Base-by-base conservation (phyloP, 805 yeast genomes). In the Saccharomycopsis lassenensis region DNA sequence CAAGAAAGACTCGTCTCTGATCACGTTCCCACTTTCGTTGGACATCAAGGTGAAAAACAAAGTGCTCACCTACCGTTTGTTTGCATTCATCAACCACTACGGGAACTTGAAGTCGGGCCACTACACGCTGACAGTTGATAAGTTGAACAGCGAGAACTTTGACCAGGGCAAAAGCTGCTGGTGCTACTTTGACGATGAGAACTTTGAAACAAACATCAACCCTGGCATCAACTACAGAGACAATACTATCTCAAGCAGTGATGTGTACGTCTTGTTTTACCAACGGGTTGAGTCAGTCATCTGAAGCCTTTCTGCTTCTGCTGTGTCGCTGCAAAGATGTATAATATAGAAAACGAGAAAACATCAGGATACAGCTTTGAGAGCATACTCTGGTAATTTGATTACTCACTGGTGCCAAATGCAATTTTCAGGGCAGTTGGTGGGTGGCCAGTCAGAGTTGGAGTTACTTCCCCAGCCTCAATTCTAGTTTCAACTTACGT, bases 121-220 rank as follows among this genome's bases (percentile, higher is more conserved):
- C 53, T 81, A 81, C 50, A 81, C 87, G 1, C 62, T 85, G 0
- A 55, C 77, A 31, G 75, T 77, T 2, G 70, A 75, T 47, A 76
- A 67, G 47, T 39, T 48, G 5, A 31, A 57, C 42, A 55, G 52
- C 28, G 52, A 61, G 30, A 54, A 57, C 5, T 39, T 50, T 5
- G 43, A 50, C 16, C 29, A 7, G 5, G 7, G 14, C 14, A 42
- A 44, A 10, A 75, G 75, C 23, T 61, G 62, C 46, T 81, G 91
- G 91, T 74, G 77, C 44, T 68, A 68, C 43, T 81, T 81, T 54
- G 89, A 81, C 51, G 93, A 81, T 54, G 89, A 80, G 34, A 60
- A 57, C 29, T 69, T 69, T 26, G 61, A 65, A 48, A 44, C 53
- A 31, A 63, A 63, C 44, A 49, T 63, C 16, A 49, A 58, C 5